These are phyloP conservation scores for Naganishia randhawae DNA, from an alignment of 768 basidiomycete genomes.

Conservation along the genomic window DNA sequence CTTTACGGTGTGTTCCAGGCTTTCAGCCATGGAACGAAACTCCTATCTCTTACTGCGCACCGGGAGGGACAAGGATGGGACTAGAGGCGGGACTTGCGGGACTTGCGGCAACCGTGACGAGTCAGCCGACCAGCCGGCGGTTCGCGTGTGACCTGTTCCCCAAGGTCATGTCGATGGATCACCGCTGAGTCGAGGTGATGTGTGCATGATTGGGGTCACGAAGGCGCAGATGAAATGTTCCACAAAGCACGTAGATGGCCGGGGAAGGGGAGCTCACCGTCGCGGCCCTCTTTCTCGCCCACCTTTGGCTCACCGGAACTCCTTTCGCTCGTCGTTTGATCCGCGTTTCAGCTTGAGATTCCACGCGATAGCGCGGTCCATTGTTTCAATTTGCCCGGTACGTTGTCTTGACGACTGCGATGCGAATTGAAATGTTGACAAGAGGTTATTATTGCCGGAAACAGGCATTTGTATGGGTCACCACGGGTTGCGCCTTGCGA, in stretches of 20 bases:
- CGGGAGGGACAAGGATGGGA: background rate
- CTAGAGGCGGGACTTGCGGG: background rate
- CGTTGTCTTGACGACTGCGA: too few species aligned
- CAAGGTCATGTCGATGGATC: background rate
- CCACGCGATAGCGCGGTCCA: background rate
- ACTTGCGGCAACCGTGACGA: too few species aligned
- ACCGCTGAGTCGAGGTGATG: background rate
- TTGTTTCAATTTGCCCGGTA: too few species aligned
- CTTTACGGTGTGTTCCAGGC: background rate
- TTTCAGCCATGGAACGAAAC: background rate
- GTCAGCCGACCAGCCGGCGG: slow-evolving; percentile 5
- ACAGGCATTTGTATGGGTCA: too few species aligned
- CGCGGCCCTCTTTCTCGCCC: background rate
- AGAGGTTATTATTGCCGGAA: too few species aligned
- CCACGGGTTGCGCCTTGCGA: too few species aligned
- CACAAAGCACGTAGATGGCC: background rate
- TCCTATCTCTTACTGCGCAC: background rate
- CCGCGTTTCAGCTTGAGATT: background rate
- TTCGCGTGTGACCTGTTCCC: background rate
- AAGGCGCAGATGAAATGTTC: background rate
- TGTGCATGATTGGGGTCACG: background rate
- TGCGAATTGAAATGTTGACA: too few species aligned
- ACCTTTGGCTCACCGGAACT: background rate
- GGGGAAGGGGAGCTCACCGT: too few species aligned
- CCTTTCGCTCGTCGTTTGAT: background rate